Evolutionary conservation across 768 basidiomycete genomes (phyloP), one percentile per base, ranked within the genome.

Genomic region (Trametes meyenii): DNA sequence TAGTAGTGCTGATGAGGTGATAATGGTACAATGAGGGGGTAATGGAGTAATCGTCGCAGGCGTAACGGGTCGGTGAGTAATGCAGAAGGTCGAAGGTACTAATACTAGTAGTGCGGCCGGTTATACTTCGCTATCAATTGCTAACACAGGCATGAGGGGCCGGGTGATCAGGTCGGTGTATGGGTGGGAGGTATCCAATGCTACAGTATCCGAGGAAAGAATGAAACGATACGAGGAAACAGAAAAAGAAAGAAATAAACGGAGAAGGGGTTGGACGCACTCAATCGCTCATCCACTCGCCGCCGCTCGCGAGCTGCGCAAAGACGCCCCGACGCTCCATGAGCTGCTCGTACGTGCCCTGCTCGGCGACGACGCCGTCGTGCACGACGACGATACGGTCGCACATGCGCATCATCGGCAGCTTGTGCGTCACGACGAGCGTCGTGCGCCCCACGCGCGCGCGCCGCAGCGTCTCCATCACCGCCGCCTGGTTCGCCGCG

Each of bases 381-480:
- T 86, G 80, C 5, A 98, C 73, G 44, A 96, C 88, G 19, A 97
- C 66, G 36, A 98, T 86, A 36, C 93, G 82, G 73, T 98, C 94
- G 75, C 96, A 98, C 84, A 90, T 85, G 71, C 80, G 81, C 96
- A 98, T 98, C 33, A 93, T 86, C 45, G 86, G 83, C 33, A 94
- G 73, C 73, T 96, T 96, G 76, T 98, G 96, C 13, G 96, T 98
- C 66, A 98, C 86, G 83, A 98, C 89, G 65, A 98, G 74, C 58
- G 92, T 94, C 64, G 94, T 96, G 57, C 87, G 78, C 21, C 85
- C 85, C n/a, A 79, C 73, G 76, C 84, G 85, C 58, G 86, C 85
- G 29, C 75, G 70, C 59, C 77, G 77, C 51, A 96, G 86, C 8
- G 92, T 88, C 56, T 92, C 87, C 68, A 98, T 75, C 16, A 98